Conservation (phyloP, 352 stramenopile genomes). For the Phytophthora foliorum region DNA sequence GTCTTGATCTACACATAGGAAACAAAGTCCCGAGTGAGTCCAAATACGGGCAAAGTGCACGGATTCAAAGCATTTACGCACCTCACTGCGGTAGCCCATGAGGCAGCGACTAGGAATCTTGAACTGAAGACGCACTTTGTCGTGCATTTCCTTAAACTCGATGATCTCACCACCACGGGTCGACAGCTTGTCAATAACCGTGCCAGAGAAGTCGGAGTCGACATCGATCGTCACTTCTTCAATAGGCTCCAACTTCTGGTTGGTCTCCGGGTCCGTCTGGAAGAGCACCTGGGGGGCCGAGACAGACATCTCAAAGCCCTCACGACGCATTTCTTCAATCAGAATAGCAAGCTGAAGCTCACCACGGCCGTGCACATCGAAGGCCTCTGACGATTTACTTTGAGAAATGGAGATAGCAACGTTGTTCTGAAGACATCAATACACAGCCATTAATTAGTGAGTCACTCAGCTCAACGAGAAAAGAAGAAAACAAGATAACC, state of each 20-base stretch:
- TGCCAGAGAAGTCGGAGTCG: constrained; percentile 95
- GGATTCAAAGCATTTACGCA: constrained; percentile 21
- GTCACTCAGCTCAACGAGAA: constrained; percentile 1
- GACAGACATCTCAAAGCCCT: constrained; percentile 99
- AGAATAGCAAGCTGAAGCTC: constrained; percentile 99
- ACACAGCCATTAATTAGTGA: constrained; percentile 9
- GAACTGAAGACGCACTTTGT: constrained; percentile 96
- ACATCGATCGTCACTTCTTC: constrained; percentile 97
- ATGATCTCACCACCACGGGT: constrained; percentile 94
- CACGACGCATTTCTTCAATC: constrained; percentile 98
- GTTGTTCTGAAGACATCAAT: constrained; percentile 91
- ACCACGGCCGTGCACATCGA: constrained; percentile 96
- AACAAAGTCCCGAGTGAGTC: constrained; percentile 16
- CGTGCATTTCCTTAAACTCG: constrained; percentile 93
- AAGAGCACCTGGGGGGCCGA: constrained; percentile 97
- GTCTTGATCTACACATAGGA: constrained; percentile 91
- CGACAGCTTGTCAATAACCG: constrained; percentile 98
- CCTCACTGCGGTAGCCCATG: constrained; percentile 96
- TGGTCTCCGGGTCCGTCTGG: constrained; percentile 86
- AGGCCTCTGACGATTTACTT: constrained; percentile 91
- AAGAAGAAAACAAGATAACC: neutral
- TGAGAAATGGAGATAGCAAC: constrained; percentile 95
- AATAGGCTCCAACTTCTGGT: constrained; percentile 89
- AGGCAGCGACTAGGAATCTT: constrained; percentile 96
- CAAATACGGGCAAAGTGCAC: no score